phyloP scores from a whole-genome alignment of 164 flowering plant genomes.

The Taxillus chinensis region DNA sequence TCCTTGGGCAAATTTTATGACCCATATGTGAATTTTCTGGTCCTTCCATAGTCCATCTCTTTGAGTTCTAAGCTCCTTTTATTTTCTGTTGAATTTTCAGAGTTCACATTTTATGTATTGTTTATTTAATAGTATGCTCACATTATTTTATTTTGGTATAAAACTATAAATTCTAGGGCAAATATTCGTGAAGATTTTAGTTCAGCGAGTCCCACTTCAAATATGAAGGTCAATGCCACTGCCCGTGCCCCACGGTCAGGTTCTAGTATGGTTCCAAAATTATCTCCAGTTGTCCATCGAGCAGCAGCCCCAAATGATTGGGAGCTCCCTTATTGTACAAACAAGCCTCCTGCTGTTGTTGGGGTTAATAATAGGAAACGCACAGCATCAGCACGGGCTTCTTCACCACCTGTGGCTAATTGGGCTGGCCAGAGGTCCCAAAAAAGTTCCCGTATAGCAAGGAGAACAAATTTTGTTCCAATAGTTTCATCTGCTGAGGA shows the following conservation, averaged over 20 bases:
- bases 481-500: slow-evolving; percentile 53
- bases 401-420: slow-evolving; percentile 75
- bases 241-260: slow-evolving; percentile 67
- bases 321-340: slow-evolving; percentile 54
- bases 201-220: slow-evolving; percentile 55
- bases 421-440: slow-evolving; percentile 86
- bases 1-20: too few species aligned
- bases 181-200: slow-evolving; percentile 47
- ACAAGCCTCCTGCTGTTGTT: slow-evolving; percentile 38
- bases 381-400: slow-evolving; percentile 45
- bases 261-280: slow-evolving; percentile 41
- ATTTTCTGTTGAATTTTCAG: not conserved
- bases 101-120: not conserved
- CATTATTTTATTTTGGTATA: too few species aligned
- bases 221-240: slow-evolving; percentile 41
- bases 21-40: too few species aligned
- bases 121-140: not conserved
- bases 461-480: slow-evolving; percentile 62
- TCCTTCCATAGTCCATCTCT: too few species aligned
- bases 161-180: slow-evolving; percentile 27
- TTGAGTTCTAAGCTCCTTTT: not conserved
- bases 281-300: slow-evolving; percentile 42
- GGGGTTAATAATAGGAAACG: slow-evolving; percentile 64
- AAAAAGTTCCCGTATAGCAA: slow-evolving; percentile 68
- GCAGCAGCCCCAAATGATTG: slow-evolving; percentile 47